Evolutionary conservation across 139 green algal genomes (phyloP), one percentile per base, ranked within the genome.

Genomic region (Eudorina sp.): DNA sequence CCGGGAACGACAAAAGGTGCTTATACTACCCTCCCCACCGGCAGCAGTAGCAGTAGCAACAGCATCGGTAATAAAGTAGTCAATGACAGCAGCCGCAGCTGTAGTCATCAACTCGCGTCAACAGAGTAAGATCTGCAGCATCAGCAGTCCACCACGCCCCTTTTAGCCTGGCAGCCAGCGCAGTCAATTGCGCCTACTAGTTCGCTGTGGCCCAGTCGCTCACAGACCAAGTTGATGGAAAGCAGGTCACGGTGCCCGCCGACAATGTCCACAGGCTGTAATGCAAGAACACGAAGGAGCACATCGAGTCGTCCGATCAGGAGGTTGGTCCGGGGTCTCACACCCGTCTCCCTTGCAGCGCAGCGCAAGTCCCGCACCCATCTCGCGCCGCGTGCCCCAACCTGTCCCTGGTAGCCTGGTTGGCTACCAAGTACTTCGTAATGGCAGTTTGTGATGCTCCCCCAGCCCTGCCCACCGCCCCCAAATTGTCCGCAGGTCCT

Each of bases 1-100:
- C 88, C 82, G 94, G 0, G 94, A 96, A 91, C 78, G 94, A 1
- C 94, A 96, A 73, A 95, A 95, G 90, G 90, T 93, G 13, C 51
- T 58, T 58, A 16, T 58, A 16, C 13, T 16, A 16, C 13, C 51
- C 13, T 13, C 13, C 13, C 13, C 51, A 16, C 13, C 13, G 51
- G 51, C 51, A 58, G 51, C 51, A 88, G 83, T 29, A 45, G 3
- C 69, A 72, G 69, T 29, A 69, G 31, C 83, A 88, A 27, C 78
- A 88, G 51, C 13, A 16, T 13, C 58, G 58, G 58, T 9, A 21
- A 19, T 31, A 74, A n/a, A n/a, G n/a, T n/a, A n/a, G n/a, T n/a
- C n/a, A n/a, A n/a, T n/a, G n/a, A n/a, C n/a, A n/a, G n/a, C n/a
- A n/a, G n/a, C n/a, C n/a, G n/a, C n/a, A n/a, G n/a, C n/a, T n/a